A percentile compares a stretch with the other conserved stretches of the same genome.
phyloP scores from a whole-genome alignment of 2,329 filamentous ascomycete species.

The Xylariaceae sp. region DNA sequence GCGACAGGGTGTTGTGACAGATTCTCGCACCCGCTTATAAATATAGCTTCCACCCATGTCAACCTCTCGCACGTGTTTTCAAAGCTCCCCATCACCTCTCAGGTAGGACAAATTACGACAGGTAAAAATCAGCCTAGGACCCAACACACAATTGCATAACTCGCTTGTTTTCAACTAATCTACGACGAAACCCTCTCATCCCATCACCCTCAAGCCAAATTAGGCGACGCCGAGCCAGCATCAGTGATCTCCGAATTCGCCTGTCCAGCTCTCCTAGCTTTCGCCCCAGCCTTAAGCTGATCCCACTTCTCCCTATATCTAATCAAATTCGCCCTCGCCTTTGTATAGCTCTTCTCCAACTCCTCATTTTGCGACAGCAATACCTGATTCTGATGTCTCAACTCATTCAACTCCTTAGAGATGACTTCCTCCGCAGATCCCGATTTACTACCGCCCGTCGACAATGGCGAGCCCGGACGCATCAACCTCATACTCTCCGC shows the following conservation, averaged over 20 bases:
- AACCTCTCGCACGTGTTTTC: too few relatives aligned
- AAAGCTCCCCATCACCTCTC: too few relatives aligned
- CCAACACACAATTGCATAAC: too few relatives aligned
- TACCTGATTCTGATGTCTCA: constrained; percentile 64
- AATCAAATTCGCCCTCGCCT: constrained; percentile 53
- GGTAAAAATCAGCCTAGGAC: too few relatives aligned
- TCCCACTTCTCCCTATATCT: constrained; percentile 63
- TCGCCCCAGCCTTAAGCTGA: constrained; percentile 58
- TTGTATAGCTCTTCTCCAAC: constrained; percentile 61
- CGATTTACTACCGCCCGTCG: constrained; percentile 24
- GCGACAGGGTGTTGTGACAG: too few relatives aligned
- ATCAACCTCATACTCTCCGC: constrained; percentile 76
- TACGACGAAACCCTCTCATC: too few relatives aligned
- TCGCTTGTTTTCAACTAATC: too few relatives aligned
- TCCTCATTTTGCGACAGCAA: constrained; percentile 61
- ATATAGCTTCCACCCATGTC: too few relatives aligned
- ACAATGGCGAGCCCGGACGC: constrained; percentile 53
- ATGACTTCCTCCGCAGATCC: constrained; percentile 45
- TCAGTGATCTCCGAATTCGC: constrained; percentile 18
- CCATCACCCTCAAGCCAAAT: background rate
- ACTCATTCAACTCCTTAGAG: constrained; percentile 54
- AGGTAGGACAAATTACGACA: too few relatives aligned
- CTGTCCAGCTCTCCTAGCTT: constrained; percentile 43
- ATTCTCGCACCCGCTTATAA: too few relatives aligned
- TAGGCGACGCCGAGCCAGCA: constrained; percentile 18